Percentiles rank a stretch among this genome's conserved stretches.
Evolutionary conservation across 352 stramenopile species (phyloP).

Genomic region (Pythium aristosporum): DNA sequence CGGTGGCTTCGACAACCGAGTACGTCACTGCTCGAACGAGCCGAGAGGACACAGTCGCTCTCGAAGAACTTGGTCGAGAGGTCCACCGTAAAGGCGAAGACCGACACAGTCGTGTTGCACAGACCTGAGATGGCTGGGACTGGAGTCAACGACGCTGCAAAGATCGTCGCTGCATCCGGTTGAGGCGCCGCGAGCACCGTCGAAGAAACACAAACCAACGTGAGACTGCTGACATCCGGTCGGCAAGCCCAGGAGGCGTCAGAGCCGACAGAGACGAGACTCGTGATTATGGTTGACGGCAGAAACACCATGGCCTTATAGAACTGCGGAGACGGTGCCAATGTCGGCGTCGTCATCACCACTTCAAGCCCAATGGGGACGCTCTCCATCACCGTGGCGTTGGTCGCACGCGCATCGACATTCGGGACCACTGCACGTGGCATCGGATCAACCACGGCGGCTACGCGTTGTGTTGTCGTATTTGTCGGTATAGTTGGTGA

Average conservation of each 20-base stretch:
- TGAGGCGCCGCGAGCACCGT: background rate
- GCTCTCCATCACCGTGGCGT: conserved; percentile 8
- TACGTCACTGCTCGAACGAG: conserved; percentile 9
- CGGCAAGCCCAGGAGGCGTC: conserved; percentile 9
- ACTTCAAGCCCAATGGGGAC: background rate
- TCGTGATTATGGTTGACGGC: conserved; percentile 4
- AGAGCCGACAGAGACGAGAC: background rate
- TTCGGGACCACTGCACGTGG: conserved; percentile 6
- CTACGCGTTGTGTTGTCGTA: background rate
- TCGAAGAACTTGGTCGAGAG: conserved; percentile 16
- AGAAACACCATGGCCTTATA: conserved; percentile 17
- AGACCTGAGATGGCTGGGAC: conserved; percentile 9
- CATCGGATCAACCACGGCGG: conserved; percentile 14
- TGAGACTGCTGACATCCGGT: background rate
- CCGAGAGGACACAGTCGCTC: conserved; percentile 6
- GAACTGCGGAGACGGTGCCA: background rate
- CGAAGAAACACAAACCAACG: conserved; percentile 1
- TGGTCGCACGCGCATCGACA: background rate
- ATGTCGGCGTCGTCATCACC: background rate
- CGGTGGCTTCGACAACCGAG: conserved; percentile 18
- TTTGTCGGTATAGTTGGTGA: background rate
- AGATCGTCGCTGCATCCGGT: background rate
- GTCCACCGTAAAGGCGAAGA: conserved; percentile 17
- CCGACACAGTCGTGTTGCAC: background rate
- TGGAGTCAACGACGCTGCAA: conserved; percentile 2